Evolutionary conservation across 148 eudicot genomes (phyloP).

Genomic region (Persicaria tinctoria): DNA sequence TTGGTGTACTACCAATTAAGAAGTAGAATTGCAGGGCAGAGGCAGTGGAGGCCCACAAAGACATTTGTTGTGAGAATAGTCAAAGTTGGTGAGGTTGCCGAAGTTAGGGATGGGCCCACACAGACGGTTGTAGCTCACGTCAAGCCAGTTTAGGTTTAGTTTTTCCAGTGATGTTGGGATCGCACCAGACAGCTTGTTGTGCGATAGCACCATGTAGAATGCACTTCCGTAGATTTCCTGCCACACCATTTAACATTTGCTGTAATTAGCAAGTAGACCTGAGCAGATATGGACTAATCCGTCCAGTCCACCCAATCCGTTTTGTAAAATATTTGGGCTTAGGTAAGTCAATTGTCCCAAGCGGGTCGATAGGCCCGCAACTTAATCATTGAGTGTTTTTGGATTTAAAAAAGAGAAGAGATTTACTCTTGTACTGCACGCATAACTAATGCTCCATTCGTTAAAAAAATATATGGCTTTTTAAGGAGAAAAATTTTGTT

Average conservation of each 20-base stretch:
- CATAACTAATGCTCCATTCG: too few species aligned
- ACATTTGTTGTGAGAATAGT: constrained; percentile 40
- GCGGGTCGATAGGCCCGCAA: too few species aligned
- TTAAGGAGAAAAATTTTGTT: too few species aligned
- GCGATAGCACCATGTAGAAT: constrained; percentile 9
- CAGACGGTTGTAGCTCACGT: constrained; percentile 45
- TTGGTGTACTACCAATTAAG: too few species aligned
- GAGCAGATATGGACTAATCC: too few species aligned
- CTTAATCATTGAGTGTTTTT: too few species aligned
- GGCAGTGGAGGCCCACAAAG: constrained; percentile 53
- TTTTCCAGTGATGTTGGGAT: constrained; percentile 15
- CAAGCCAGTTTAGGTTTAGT: constrained; percentile 17
- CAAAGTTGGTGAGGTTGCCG: constrained; percentile 30
- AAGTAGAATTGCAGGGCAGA: not conserved
- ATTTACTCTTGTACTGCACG: too few species aligned
- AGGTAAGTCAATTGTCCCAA: not conserved
- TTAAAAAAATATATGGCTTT: too few species aligned
- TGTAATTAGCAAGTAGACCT: too few species aligned
- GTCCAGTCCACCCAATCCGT: too few species aligned
- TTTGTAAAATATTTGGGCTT: not conserved
- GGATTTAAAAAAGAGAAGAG: too few species aligned
- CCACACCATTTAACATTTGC: too few species aligned
- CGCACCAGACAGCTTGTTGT: constrained; percentile 13
- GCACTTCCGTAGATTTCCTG: not conserved
- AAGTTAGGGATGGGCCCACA: constrained; percentile 48